These are phyloP conservation scores for Capsella bursapastoris DNA, from an alignment of 345 rosid genomes.

Conservation along the genomic window DNA sequence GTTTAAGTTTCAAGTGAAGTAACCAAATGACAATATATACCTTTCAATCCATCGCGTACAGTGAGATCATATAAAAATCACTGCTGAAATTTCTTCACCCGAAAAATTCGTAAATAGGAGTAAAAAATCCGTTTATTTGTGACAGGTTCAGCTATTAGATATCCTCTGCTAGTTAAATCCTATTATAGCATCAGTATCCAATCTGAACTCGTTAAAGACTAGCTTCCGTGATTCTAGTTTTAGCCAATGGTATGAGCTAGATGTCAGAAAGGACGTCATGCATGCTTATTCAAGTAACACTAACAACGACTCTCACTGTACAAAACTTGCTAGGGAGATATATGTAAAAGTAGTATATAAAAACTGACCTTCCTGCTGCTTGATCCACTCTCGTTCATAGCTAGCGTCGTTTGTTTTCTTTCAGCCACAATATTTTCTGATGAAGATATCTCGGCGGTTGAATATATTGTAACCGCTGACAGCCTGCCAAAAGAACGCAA, in stretches of 20 bases:
- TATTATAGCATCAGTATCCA: neutral
- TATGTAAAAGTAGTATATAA: slow-evolving; percentile 1
- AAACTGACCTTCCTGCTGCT: slow-evolving; percentile 76
- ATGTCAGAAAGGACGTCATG: neutral
- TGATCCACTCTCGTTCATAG: slow-evolving; percentile 69
- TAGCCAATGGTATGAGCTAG: slow-evolving; percentile 7
- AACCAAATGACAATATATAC: slow-evolving; percentile 8
- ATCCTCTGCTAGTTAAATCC: neutral
- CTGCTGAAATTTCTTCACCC: neutral
- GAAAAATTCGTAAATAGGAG: neutral
- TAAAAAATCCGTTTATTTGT: neutral
- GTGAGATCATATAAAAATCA: slow-evolving; percentile 3
- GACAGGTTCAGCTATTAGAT: slow-evolving; percentile 1
- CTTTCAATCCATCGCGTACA: neutral
- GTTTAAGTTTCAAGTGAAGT: slow-evolving; percentile 12
- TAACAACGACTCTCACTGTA: neutral
- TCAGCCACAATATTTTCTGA: slow-evolving; percentile 81
- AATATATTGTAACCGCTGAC: slow-evolving; percentile 55
- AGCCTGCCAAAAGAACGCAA: slow-evolving; percentile 57
- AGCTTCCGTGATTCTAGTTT: neutral
- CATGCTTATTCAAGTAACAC: slow-evolving; percentile 2
- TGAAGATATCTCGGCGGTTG: slow-evolving; percentile 63
- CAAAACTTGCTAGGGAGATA: slow-evolving; percentile 13
- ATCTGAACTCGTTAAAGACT: neutral
- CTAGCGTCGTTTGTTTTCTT: slow-evolving; percentile 59